Percentiles rank a stretch among this genome's conserved stretches.
Evolutionary conservation across 2,329 filamentous ascomycete genomes (phyloP).

Genomic region (Xylariaceae sp.): DNA sequence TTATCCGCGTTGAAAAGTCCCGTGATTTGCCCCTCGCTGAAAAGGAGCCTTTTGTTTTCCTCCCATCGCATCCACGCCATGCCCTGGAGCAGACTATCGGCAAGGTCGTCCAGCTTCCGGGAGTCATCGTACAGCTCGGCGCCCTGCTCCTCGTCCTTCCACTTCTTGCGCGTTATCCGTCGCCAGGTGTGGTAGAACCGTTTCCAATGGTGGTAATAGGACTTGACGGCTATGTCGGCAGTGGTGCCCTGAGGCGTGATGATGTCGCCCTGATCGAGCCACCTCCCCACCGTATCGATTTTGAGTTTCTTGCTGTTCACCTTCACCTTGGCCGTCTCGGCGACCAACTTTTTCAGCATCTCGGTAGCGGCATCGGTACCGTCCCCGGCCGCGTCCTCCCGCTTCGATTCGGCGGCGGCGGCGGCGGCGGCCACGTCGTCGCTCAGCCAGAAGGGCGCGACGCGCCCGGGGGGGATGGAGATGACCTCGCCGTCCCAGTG

Average conservation of each 20-base stretch:
- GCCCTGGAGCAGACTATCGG: conserved; percentile 78
- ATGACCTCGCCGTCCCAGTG: conserved; percentile 48
- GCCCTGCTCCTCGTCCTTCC: conserved; percentile 37
- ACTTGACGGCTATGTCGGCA: conserved; percentile 8
- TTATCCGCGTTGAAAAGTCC: conserved; percentile 18
- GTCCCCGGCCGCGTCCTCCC: neutral
- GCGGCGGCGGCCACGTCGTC: neutral
- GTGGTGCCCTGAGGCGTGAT: conserved; percentile 16
- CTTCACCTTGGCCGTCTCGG: conserved; percentile 44
- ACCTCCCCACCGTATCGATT: conserved; percentile 62
- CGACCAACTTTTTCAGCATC: conserved; percentile 7
- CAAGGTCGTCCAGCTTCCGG: conserved; percentile 78
- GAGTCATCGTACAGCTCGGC: conserved; percentile 38
- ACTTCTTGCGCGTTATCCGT: conserved; percentile 21
- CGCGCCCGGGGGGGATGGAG: conserved; percentile 56
- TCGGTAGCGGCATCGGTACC: neutral
- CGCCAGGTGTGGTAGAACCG: conserved; percentile 27
- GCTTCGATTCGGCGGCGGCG: conserved; percentile 28
- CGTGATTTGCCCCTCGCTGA: conserved; percentile 32
- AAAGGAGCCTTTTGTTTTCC: conserved; percentile 50
- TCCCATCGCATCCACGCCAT: conserved; percentile 80
- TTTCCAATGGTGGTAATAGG: conserved; percentile 28
- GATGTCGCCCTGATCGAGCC: conserved; percentile 44
- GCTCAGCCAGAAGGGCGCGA: conserved; percentile 54
- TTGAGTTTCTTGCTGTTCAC: conserved; percentile 59